Evolutionary conservation across 163 green algal genomes (phyloP), one percentile per base, ranked within the genome.

Genomic region (Picocystis sp.): DNA sequence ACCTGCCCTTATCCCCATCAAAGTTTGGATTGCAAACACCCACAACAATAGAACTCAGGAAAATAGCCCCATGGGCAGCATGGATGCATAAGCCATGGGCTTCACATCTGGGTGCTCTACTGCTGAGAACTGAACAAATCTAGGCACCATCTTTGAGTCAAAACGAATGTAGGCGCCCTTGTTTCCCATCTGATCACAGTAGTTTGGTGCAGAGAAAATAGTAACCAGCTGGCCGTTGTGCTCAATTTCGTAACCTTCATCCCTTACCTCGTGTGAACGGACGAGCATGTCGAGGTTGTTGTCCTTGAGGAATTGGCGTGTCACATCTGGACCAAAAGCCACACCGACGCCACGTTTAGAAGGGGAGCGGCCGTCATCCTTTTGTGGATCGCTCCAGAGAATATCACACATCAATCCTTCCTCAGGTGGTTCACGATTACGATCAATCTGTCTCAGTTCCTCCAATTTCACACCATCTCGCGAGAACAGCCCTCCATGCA

Each of bases 131-230:
- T 82, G 78, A 2, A 83, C 94, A 69, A 96, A 96, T 42, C 87
- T 70, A 1, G 86, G 86, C 21, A 84, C 53, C 44, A 47, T 63
- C 80, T 94, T 93, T 72, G 95, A 85, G 44, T 85, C 79, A 64
- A 98, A 94, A n/a, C 62, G 64, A 43, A 98, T 89, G 69, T 90
- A 98, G 3, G 89, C 86, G 43, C 77, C 86, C 75, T 92, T 92
- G 66, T 93, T 93, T 58, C 80, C 79, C 56, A 69, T 70, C 49
- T 91, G 79, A 66, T 96, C 89, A 63, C 85, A 96, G 70, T 97
- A 98, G 73, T 98, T 98, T 44, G 89, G 89, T 11, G 89, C 89
- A 2, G 66, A 85, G 74, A 98, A 98, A 10, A 98, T 75, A 15
- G 89, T 98, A 45, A 93, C 69, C 15, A 84, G 75, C 53, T 76